Conservation (phyloP, 164 flowering plant genomes). For the Macadamia tetraphylla region DNA sequence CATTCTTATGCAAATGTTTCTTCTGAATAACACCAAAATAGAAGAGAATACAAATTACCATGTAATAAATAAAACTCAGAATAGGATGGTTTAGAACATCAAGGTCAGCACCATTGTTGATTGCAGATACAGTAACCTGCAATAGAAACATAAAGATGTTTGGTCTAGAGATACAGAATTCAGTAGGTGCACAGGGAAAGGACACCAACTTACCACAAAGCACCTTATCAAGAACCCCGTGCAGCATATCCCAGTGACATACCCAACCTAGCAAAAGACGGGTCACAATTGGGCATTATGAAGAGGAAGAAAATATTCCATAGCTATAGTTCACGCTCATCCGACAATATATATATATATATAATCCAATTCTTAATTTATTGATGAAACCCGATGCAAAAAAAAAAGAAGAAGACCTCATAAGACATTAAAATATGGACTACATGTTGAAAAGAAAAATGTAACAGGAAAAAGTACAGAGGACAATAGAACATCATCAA, state of each 20-base stretch:
- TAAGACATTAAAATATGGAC: too few species aligned
- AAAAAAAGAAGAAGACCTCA: too few species aligned
- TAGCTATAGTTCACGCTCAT: too few species aligned
- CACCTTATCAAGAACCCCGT: conserved; percentile 79
- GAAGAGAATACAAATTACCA: conserved; percentile 28
- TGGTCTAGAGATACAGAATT: not conserved
- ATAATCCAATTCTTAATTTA: too few species aligned
- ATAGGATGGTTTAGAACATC: conserved; percentile 76
- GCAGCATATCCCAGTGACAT: conserved; percentile 75
- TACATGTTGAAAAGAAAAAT: too few species aligned
- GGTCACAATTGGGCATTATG: not conserved
- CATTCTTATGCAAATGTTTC: not conserved
- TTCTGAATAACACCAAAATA: not conserved
- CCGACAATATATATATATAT: not conserved
- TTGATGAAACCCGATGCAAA: too few species aligned
- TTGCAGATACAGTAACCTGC: conserved; percentile 62
- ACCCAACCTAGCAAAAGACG: conserved; percentile 59
- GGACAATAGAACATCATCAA: too few species aligned
- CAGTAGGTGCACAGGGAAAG: not conserved
- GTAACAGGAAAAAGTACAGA: too few species aligned
- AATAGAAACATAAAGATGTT: not conserved
- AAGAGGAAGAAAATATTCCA: not conserved
- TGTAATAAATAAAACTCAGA: conserved; percentile 59
- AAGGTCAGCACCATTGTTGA: conserved; percentile 49
- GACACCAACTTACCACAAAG: conserved; percentile 48